Base-by-base conservation (phyloP, 768 basidiomycete species). In the Lactarius vividus region DNA sequence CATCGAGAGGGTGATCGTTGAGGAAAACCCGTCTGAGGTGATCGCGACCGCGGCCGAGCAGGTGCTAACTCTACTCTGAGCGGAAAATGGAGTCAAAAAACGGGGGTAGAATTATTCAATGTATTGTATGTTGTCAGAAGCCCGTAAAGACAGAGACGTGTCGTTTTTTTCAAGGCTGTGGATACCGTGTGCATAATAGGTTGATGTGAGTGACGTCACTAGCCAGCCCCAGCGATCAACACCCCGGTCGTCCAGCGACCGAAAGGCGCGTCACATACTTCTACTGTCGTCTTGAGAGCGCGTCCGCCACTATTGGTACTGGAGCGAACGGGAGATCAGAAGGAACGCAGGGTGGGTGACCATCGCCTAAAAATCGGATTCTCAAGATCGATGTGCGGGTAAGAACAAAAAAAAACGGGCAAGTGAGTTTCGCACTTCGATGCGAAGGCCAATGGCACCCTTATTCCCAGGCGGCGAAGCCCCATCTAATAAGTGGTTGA, bases 1-100 rank as follows among this genome's bases (percentile, higher is more conserved):
- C 63, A 83, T 94, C 69, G 82, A 83, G 64, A 84, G 85, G 66
- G 71, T 92, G 65, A 80, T 75, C 35, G 77, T 82, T 26, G 82
- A 84, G 74, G 70, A 73, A 29, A 72, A 71, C 54, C 75, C 82
- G 31, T 68, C 72, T 35, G 72, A 80, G 33, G 71, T 82, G 42
- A 79, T 77, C 29, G 72, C 76, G 59, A 81, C 80, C n/a, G 75
- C 76, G 18, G 82, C 82, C n/a, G 77, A 80, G 58, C 75, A 75
- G 64, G 72, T 82, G 40, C 74, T 83, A 57, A 74, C 76, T 8
- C 62, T 70, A 23, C 70, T 77, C 29, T 75, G 56, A 69, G 52
- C 18, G 28, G 4, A 10, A 7, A 44, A 26, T 26, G 39, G 16
- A 9, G 23, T 37, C 35, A 15, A 49, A 35, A 18, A 40, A 6